Base-by-base conservation (phyloP, 2,329 filamentous ascomycete genomes). In the Blastomyces silverae region DNA sequence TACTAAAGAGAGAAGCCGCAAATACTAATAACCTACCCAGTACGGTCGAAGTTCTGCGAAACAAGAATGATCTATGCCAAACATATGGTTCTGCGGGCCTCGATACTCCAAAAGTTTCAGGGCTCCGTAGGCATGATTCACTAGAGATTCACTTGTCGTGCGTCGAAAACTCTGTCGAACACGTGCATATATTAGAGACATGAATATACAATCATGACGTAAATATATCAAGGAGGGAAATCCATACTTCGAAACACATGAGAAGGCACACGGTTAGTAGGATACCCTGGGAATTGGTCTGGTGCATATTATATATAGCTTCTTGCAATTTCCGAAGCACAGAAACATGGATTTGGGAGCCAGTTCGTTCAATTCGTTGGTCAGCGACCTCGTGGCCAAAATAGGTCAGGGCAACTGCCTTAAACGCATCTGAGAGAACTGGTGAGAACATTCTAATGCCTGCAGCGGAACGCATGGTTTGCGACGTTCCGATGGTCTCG, bases 381-480 rank as follows among this genome's bases (percentile, higher is more conserved):
- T 77, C 71, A 61, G 74, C 71, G 20, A 76, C 67, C 20, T 72
- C 74, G 7, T 75, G 71, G n/a, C 76, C 76, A 66, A 76, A 77
- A 52, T 77, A 77, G 0, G 74, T 73, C n/a, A 76, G 68, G 2
- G 76, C 75, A 1, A 77, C 76, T 10, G 74, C 73, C 56, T 76
- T 72, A 61, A 76, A 77, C 0, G 76, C 76, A 62, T 76, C 74
- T 1, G 69, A 69, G 11, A 78, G 72, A 15, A 77, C 69, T 2
- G 76, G 75, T 0, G 75, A 77, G 48, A 77, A 77, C 74, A 77
- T 77, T 60, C 76, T 74, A 57, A 77, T 77, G 17, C 69, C 72
- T 0, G 76, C 76, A 4, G 75, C 76, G 15, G 73, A 72, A 44
- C 76, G 73, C 22, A 77, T 61, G 20, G 76, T 75, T 25, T 74